phyloP scores from a whole-genome alignment of 1,284 basidiomycete species.

The Afroboletus lepidellus region DNA sequence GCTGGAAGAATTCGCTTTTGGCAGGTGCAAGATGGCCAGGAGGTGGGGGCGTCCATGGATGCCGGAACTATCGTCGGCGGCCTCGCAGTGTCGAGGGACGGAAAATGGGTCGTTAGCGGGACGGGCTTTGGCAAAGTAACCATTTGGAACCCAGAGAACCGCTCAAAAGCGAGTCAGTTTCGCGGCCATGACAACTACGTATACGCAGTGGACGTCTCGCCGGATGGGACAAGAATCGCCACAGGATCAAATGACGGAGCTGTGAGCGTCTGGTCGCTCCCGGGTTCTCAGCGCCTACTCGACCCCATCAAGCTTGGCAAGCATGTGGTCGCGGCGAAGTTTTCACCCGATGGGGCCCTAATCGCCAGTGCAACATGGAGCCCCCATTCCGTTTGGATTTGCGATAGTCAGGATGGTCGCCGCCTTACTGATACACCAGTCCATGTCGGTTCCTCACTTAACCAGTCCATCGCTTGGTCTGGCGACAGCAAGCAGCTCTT shows the following conservation, averaged over 20 bases:
- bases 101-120: slow-evolving; percentile 11
- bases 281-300: background rate
- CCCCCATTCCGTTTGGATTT: background rate
- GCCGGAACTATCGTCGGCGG: background rate
- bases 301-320: background rate
- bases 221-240: background rate
- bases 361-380: slow-evolving; percentile 4
- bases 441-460: background rate
- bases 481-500: slow-evolving; percentile 2
- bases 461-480: slow-evolving; percentile 8
- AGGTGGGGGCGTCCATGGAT: slow-evolving; percentile 6
- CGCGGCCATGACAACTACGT: background rate
- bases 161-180: background rate
- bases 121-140: background rate
- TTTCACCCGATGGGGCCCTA: slow-evolving; percentile 7
- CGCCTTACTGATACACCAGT: background rate
- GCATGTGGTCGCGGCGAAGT: slow-evolving; percentile 1
- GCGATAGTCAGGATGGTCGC: background rate
- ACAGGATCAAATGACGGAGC: slow-evolving; percentile 6
- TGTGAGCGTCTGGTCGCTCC: slow-evolving; percentile 8
- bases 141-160: slow-evolving; percentile 4
- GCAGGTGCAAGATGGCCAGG: slow-evolving; percentile 4
- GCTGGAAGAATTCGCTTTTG: slow-evolving; percentile 4
- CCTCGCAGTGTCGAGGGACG: slow-evolving; percentile 1
- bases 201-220: slow-evolving; percentile 3